phyloP scores from a whole-genome alignment of 2,329 filamentous ascomycete species.

The Fusarium sterilihyphosum region DNA sequence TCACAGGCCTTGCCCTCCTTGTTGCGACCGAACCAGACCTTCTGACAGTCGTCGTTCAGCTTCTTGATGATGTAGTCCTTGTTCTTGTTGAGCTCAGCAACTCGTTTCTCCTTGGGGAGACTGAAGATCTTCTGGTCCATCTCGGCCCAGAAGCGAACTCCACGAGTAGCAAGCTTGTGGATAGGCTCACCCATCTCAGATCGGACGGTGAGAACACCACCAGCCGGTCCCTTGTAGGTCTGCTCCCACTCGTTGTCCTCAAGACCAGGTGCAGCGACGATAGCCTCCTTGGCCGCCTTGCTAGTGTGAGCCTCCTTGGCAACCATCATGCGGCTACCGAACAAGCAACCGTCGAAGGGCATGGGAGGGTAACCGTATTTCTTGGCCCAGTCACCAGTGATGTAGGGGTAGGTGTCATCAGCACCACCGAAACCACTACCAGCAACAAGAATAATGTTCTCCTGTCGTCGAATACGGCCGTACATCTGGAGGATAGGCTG shows the following conservation, averaged over 20 bases:
- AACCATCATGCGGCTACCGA: constrained; percentile 94
- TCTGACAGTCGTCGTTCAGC: constrained; percentile 95
- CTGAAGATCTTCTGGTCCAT: constrained; percentile 99
- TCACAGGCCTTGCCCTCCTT: constrained; percentile 82
- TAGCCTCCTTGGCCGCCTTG: constrained; percentile 87
- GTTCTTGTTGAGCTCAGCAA: constrained; percentile 87
- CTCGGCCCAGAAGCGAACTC: constrained; percentile 96
- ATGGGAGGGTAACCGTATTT: constrained; percentile 89
- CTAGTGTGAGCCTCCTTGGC: constrained; percentile 93
- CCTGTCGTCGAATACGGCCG: constrained; percentile 81
- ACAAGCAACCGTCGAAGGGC: constrained; percentile 92
- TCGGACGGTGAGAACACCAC: constrained; percentile 93
- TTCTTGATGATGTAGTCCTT: constrained; percentile 94
- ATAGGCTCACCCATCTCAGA: constrained; percentile 99
- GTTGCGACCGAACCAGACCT: constrained; percentile 95
- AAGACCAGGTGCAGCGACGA: constrained; percentile 84
- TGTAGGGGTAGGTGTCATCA: constrained; percentile 91
- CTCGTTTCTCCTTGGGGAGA: constrained; percentile 92
- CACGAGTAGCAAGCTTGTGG: constrained; percentile 96
- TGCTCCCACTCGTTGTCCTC: constrained; percentile 89
- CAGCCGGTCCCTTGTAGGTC: constrained; percentile 90
- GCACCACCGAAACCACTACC: constrained; percentile 92
- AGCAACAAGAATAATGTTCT: constrained; percentile 89
- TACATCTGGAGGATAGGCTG: constrained; percentile 93
- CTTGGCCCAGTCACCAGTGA: constrained; percentile 89